Evolutionary conservation across 1,284 basidiomycete species (phyloP), one percentile per base, ranked within the genome.

Genomic region (Naganishia liquefaciens): DNA sequence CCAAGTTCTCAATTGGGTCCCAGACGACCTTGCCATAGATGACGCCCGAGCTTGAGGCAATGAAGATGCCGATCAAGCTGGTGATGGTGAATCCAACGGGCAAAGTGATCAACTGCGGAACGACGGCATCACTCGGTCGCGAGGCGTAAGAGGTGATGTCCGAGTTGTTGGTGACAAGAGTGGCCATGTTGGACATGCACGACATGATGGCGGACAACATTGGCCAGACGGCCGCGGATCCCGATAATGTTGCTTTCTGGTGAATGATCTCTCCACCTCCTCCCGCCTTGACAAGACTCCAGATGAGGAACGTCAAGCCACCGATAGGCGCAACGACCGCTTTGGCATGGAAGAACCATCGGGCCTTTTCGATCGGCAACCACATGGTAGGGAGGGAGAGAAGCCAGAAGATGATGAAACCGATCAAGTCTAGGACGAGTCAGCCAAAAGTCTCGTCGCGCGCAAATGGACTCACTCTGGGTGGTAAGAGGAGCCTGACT

Each of bases 351-450:
- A 94, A 93, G 53, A 93, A 82, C 75, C 90, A 88, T 44, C 88
- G 85, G 69, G 92, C 87, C 75, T 88, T 84, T 80, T 91, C 88
- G 49, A 91, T 86, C 4, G 88, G 88, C 65, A 90, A 87, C 85
- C 86, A 90, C 68, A 91, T 88, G 28, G 87, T 85, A 4, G 89
- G 88, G 13, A 93, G 81, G 39, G 86, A 88, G 62, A 91, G 82
- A 47, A 91, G 79, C 85, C 89, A 91, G 81, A 92, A 94, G 68
- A 94, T 80, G 81, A 93, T 87, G 83, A 93, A 94, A 68, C 85
- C 86, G 77, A 92, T 40, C 70, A 74, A 74, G 33, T 60, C 55
- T 60, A 37, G 42, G 27, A 39, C 7, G 30, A 28, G 50, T 33
- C n/a, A 27, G 28, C 5, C 7, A 19, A 17, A 15, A 17, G 25